These are phyloP conservation scores for Tulasnella sp. DNA, from an alignment of 768 basidiomycete genomes.

Conservation along the genomic window DNA sequence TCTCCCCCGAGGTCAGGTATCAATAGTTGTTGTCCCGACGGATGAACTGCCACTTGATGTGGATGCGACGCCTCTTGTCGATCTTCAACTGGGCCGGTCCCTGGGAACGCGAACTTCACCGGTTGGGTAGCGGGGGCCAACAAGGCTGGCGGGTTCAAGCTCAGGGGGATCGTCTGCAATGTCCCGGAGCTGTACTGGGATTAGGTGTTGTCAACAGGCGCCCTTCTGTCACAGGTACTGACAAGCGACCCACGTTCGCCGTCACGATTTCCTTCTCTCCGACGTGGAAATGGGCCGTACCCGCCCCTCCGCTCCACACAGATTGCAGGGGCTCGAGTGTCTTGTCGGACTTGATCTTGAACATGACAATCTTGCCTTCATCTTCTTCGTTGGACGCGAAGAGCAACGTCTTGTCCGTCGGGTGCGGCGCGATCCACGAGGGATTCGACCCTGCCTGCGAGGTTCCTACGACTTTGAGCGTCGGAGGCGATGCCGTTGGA, in stretches of 20 bases:
- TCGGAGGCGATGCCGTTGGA: conserved; percentile 34
- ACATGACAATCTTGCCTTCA: conserved; percentile 49
- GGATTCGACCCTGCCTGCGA: conserved; percentile 30
- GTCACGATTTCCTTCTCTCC: conserved; percentile 46
- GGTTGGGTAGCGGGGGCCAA: conserved; percentile 21
- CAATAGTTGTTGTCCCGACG: conserved; percentile 44
- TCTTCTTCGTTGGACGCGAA: conserved; percentile 54
- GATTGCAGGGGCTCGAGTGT: conserved; percentile 40
- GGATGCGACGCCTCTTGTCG: conserved; percentile 67
- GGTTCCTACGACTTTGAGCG: conserved; percentile 24
- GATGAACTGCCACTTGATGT: conserved; percentile 51
- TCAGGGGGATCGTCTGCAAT: conserved; percentile 44
- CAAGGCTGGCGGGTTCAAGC: conserved; percentile 37
- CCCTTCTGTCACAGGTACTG: background rate
- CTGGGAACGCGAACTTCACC: conserved; percentile 31
- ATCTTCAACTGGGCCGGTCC: conserved; percentile 48
- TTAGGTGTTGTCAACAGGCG: background rate
- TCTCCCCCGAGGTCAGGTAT: conserved; percentile 70
- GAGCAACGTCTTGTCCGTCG: conserved; percentile 42
- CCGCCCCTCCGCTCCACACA: conserved; percentile 42
- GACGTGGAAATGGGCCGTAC: conserved; percentile 53
- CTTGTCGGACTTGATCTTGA: conserved; percentile 44
- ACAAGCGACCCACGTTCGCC: conserved; percentile 49
- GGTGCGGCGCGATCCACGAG: conserved; percentile 63
- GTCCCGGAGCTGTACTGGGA: conserved; percentile 57